Conservation (phyloP, 257 asterid genomes). For the Scutellaria galericulata region DNA sequence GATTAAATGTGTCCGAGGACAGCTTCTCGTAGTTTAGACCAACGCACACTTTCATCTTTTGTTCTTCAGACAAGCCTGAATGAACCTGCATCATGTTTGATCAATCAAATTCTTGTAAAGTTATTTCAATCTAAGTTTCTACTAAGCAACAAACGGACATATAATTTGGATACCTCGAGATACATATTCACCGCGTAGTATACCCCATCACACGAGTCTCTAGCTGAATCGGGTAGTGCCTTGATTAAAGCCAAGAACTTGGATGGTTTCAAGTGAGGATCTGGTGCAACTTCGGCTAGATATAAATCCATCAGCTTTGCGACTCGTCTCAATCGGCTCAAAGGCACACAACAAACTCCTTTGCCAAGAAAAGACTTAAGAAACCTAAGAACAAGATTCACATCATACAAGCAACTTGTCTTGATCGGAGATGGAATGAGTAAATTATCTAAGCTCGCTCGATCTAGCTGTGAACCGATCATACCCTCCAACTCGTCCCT, state of each 20-base stretch:
- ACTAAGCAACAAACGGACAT: not conserved
- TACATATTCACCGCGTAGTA: slow-evolving; percentile 70
- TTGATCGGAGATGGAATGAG: slow-evolving; percentile 68
- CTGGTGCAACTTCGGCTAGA: slow-evolving; percentile 85
- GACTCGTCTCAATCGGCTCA: slow-evolving; percentile 66
- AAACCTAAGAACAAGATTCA: slow-evolving; percentile 68
- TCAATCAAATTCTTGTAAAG: not conserved
- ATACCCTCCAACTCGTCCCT: slow-evolving; percentile 59
- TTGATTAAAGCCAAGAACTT: slow-evolving; percentile 65
- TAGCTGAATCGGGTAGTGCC: slow-evolving; percentile 71
- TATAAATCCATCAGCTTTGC: slow-evolving; percentile 64
- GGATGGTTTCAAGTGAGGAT: slow-evolving; percentile 64
- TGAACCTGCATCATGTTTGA: slow-evolving; percentile 58
- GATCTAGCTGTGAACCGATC: slow-evolving; percentile 76
- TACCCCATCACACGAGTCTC: slow-evolving; percentile 66
- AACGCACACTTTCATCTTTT: slow-evolving; percentile 55
- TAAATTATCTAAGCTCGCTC: slow-evolving; percentile 66
- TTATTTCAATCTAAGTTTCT: not conserved
- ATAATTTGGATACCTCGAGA: slow-evolving; percentile 53
- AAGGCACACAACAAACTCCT: slow-evolving; percentile 66
- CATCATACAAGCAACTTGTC: slow-evolving; percentile 65
- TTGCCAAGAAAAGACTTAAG: slow-evolving; percentile 60
- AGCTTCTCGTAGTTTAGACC: slow-evolving; percentile 73
- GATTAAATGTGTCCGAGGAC: slow-evolving; percentile 62
- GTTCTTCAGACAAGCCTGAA: slow-evolving; percentile 66